Conservation (phyloP, 345 rosid species). For the Corchorus olitorius region DNA sequence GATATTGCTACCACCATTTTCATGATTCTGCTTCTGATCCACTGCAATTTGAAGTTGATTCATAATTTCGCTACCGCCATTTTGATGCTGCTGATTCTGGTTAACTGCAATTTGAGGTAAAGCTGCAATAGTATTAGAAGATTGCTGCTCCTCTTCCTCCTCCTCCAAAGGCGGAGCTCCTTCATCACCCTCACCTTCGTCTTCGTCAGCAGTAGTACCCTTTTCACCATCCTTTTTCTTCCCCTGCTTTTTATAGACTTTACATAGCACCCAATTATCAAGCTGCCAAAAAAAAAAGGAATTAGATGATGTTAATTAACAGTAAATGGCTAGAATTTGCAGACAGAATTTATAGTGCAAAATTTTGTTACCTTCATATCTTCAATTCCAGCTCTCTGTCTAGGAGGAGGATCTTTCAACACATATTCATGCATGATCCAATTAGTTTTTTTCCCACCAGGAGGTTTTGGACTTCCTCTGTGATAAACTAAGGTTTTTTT, state of each 20-base stretch:
- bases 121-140: too few relatives aligned
- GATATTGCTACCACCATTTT: neutral
- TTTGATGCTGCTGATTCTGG: too few relatives aligned
- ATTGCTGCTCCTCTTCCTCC: too few relatives aligned
- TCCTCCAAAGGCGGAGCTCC: too few relatives aligned
- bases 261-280: neutral
- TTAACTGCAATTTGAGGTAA: neutral
- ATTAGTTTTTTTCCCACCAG: neutral
- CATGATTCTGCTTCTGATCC: neutral
- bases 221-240: too few relatives aligned
- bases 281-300: neutral
- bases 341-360: too few relatives aligned
- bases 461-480: neutral
- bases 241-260: neutral
- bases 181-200: too few relatives aligned
- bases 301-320: neutral
- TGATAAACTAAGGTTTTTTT: neutral
- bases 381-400: neutral
- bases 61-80: too few relatives aligned
- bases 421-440: conserved; percentile 6
- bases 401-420: neutral
- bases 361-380: neutral
- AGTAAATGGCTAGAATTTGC: neutral
- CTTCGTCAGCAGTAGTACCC: neutral
- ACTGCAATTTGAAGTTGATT: neutral